These are phyloP conservation scores for Podila clonocystis DNA, from an alignment of 192 early-diverging fungal genomes.

Conservation along the genomic window DNA sequence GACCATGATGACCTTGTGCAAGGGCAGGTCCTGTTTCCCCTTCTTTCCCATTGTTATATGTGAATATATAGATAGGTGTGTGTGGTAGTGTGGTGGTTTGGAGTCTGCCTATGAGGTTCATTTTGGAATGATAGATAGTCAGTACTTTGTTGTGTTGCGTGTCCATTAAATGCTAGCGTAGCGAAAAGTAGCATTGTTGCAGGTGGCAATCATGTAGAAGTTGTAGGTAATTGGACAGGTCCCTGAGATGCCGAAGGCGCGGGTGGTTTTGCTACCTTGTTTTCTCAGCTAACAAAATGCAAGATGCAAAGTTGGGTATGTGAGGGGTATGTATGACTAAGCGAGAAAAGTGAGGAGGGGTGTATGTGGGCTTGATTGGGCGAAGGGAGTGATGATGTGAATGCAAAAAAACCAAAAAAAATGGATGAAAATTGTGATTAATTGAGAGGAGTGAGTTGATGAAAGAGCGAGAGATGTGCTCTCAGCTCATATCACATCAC, in stretches of 20 bases:
- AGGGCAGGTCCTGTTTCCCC: constrained; percentile 70
- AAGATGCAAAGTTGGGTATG: too few relatives aligned
- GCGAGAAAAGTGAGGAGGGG: not conserved
- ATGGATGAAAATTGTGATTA: not conserved
- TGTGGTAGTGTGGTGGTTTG: not conserved
- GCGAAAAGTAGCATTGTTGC: too few relatives aligned
- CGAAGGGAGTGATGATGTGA: not conserved
- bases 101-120: not conserved
- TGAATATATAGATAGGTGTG: not conserved
- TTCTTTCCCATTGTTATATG: constrained; percentile 70
- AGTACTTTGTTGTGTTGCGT: too few relatives aligned
- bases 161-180: too few relatives aligned
- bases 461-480: not conserved
- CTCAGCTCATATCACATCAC: not conserved
- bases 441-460: not conserved
- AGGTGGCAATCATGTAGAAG: too few relatives aligned
- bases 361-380: not conserved
- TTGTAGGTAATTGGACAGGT: too few relatives aligned
- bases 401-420: too few relatives aligned
- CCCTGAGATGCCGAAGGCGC: too few relatives aligned
- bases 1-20: constrained; percentile 95
- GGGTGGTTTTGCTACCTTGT: too few relatives aligned
- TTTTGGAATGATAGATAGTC: too few relatives aligned
- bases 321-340: too few relatives aligned
- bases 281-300: too few relatives aligned